These are phyloP conservation scores for Panaeolus cyanescens DNA, from an alignment of 768 basidiomycete species.

Conservation along the genomic window DNA sequence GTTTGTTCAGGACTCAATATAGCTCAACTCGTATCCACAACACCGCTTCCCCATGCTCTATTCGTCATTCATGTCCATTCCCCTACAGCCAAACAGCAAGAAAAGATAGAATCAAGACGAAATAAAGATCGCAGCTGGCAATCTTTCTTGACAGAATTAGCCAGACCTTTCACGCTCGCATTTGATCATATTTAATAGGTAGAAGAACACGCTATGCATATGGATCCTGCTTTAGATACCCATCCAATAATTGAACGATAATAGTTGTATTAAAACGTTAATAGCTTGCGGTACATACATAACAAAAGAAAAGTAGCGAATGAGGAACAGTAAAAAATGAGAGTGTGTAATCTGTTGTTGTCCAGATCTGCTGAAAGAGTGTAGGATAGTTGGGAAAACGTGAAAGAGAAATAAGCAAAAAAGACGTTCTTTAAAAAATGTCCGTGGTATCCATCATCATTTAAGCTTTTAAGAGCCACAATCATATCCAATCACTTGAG, in stretches of 20 bases:
- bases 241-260: background rate
- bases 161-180: slow-evolving; percentile 26
- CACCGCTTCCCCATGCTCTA: slow-evolving; percentile 45
- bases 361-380: background rate
- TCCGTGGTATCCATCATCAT: background rate
- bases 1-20: slow-evolving; percentile 41
- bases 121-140: slow-evolving; percentile 41
- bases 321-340: background rate
- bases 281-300: slow-evolving; percentile 6
- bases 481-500: slow-evolving; percentile 38
- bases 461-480: too few relatives aligned
- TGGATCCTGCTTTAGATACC: background rate
- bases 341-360: slow-evolving; percentile 5
- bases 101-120: slow-evolving; percentile 28
- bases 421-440: slow-evolving; percentile 1
- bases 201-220: too few relatives aligned
- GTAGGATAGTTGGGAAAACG: background rate
- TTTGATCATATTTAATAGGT: background rate
- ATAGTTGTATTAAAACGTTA: slow-evolving; percentile 3
- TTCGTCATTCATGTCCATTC: slow-evolving; percentile 51
- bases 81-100: slow-evolving; percentile 48
- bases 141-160: slow-evolving; percentile 36
- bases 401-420: background rate
- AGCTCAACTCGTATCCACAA: slow-evolving; percentile 41
- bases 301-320: background rate